Conservation (phyloP, 305 asterid genomes). For the Fraxinus platypoda region DNA sequence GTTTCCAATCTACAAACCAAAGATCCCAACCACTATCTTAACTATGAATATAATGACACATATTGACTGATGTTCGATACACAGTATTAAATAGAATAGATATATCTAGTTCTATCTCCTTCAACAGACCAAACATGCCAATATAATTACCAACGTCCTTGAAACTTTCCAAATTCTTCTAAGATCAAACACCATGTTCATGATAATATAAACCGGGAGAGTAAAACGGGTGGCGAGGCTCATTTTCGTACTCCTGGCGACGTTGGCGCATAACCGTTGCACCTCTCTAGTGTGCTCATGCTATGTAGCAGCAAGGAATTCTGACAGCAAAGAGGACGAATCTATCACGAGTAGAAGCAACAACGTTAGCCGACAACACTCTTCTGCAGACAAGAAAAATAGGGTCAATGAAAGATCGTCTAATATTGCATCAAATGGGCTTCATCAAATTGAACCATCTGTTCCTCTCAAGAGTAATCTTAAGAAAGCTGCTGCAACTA, state of each 20-base stretch:
- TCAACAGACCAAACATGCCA: too few species aligned
- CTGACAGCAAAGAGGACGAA: conserved; percentile 44
- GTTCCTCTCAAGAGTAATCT: conserved; percentile 60
- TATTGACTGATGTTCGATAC: neutral
- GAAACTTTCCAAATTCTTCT: too few species aligned
- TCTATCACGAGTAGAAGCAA: neutral
- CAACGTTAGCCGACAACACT: neutral
- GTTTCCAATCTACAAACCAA: conserved; percentile 1
- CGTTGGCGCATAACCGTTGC: conserved; percentile 43
- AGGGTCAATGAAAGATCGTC: conserved; percentile 18
- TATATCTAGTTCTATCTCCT: neutral
- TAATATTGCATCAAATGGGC: conserved; percentile 5
- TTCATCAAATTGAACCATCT: conserved; percentile 12
- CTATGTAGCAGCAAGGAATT: conserved; percentile 52
- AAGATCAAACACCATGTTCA: too few species aligned
- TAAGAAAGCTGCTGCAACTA: conserved; percentile 36
- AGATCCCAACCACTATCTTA: conserved; percentile 26
- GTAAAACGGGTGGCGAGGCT: neutral
- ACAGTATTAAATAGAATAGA: neutral
- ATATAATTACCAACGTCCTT: too few species aligned
- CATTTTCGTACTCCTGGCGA: conserved; percentile 35
- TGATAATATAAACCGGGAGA: too few species aligned
- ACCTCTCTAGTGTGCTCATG: conserved; percentile 58
- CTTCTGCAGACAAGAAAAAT: neutral
- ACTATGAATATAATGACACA: conserved; percentile 23